These are phyloP conservation scores for Carpinus viminea DNA, from an alignment of 306 rosid species.

Conservation along the genomic window DNA sequence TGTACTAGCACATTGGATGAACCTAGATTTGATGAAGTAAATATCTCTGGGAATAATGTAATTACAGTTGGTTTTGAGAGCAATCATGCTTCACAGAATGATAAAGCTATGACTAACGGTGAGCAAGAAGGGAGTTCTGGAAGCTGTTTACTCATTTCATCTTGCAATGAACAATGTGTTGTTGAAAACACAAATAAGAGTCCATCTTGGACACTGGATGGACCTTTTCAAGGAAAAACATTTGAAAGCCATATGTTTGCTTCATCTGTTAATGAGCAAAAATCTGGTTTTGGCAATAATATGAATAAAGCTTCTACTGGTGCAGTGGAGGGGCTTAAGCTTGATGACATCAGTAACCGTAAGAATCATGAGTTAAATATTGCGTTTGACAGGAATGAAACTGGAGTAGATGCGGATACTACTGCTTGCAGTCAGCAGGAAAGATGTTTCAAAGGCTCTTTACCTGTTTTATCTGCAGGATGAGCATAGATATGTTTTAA, in stretches of 20 bases:
- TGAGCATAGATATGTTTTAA: conserved; percentile 18
- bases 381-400: conserved; percentile 29
- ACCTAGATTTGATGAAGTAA: conserved; percentile 29
- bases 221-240: conserved; percentile 16
- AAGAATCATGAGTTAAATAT: conserved; percentile 33
- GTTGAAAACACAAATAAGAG: background rate
- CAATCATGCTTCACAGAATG: conserved; percentile 30
- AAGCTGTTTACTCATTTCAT: conserved; percentile 17
- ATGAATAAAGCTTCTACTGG: conserved; percentile 29
- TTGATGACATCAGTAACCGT: conserved; percentile 30
- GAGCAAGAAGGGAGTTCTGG: conserved; percentile 35
- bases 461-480: conserved; percentile 17
- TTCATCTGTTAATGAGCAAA: conserved; percentile 32
- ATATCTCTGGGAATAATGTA: conserved; percentile 30
- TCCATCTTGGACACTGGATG: conserved; percentile 12
- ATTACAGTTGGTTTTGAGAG: conserved; percentile 29
- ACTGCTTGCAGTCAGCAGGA: conserved; percentile 23
- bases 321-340: conserved; percentile 31
- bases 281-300: conserved; percentile 24
- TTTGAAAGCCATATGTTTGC: conserved; percentile 5
- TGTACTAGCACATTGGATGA: conserved; percentile 38
- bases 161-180: conserved; percentile 6
- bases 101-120: conserved; percentile 30
- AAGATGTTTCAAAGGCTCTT: conserved; percentile 8
- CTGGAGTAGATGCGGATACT: conserved; percentile 22